Percentiles rank a stretch among this genome's conserved stretches.
Evolutionary conservation across 2,329 filamentous ascomycete species (phyloP).

Genomic region (Pezicula rhizophila): DNA sequence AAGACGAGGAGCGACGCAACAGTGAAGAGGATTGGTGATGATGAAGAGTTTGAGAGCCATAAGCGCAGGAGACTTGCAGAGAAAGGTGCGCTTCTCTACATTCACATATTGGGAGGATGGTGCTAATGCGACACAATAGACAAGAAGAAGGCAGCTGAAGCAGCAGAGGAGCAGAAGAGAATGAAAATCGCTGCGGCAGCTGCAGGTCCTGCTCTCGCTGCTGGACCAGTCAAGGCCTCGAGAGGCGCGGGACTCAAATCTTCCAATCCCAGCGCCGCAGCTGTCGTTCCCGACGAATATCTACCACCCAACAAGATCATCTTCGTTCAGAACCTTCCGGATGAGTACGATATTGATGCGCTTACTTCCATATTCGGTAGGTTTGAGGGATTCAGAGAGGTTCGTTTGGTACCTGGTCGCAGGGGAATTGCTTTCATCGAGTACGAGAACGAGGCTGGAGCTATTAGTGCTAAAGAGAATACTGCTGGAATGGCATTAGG

Average conservation of each 20-base stretch:
- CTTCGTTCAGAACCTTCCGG: slow-evolving; percentile 87
- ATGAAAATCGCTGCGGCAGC: slow-evolving; percentile 50
- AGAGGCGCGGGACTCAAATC: slow-evolving; percentile 71
- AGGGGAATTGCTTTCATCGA: slow-evolving; percentile 93
- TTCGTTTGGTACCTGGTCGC: slow-evolving; percentile 79
- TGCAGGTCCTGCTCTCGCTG: slow-evolving; percentile 35
- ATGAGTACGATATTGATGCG: slow-evolving; percentile 75
- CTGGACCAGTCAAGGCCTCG: slow-evolving; percentile 62
- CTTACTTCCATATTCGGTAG: slow-evolving; percentile 77
- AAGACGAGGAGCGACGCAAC: slow-evolving; percentile 82
- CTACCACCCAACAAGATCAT: slow-evolving; percentile 95
- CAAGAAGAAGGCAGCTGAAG: slow-evolving; percentile 76
- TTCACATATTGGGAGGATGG: background rate
- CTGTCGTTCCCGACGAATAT: slow-evolving; percentile 93
- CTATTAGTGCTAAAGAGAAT: slow-evolving; percentile 89
- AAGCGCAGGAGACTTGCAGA: slow-evolving; percentile 79
- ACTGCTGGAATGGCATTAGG: slow-evolving; percentile 80
- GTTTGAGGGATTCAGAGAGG: slow-evolving; percentile 92
- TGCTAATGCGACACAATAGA: slow-evolving; percentile 33
- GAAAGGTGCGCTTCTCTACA: slow-evolving; percentile 59
- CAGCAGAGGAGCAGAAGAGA: slow-evolving; percentile 70
- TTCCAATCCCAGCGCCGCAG: slow-evolving; percentile 57
- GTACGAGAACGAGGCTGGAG: slow-evolving; percentile 84
- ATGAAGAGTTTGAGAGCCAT: slow-evolving; percentile 81
- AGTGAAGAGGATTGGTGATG: slow-evolving; percentile 64